Percentiles rank a stretch among this genome's conserved stretches.
Evolutionary conservation across 2,329 filamentous ascomycete species (phyloP).

Genomic region (Colletotrichum tanaceti): DNA sequence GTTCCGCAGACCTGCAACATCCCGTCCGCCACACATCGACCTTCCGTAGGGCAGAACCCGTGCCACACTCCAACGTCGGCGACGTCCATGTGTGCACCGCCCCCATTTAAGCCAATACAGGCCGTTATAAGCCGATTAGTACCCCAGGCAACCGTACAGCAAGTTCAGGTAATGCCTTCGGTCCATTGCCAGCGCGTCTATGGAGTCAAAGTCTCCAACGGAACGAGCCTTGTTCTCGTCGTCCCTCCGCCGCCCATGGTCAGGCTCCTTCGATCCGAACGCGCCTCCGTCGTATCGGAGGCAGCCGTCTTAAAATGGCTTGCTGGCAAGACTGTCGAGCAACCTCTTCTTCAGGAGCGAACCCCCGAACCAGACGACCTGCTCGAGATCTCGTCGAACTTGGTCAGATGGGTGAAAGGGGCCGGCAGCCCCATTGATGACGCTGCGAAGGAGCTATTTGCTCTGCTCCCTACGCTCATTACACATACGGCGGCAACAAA

Average conservation of each 20-base stretch:
- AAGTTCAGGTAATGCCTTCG: slow-evolving; percentile 51
- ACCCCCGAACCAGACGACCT: slow-evolving; percentile 23
- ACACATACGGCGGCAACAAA: slow-evolving; percentile 50
- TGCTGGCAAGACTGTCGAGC: slow-evolving; percentile 41
- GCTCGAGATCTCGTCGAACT: background rate
- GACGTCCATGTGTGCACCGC: slow-evolving; percentile 48
- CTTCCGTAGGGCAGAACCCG: slow-evolving; percentile 33
- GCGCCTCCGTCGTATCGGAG: slow-evolving; percentile 57
- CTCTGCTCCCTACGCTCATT: slow-evolving; percentile 54
- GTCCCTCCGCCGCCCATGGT: slow-evolving; percentile 56
- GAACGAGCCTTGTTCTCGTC: slow-evolving; percentile 55
- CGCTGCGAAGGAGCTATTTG: background rate
- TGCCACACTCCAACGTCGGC: slow-evolving; percentile 7
- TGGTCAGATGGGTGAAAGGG: background rate
- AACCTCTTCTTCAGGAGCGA: slow-evolving; percentile 25
- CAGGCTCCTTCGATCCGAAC: slow-evolving; percentile 61
- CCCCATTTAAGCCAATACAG: slow-evolving; percentile 49
- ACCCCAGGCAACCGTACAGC: slow-evolving; percentile 49
- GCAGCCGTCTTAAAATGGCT: slow-evolving; percentile 60
- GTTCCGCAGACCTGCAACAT: slow-evolving; percentile 39
- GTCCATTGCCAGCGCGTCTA: slow-evolving; percentile 56
- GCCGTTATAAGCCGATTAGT: slow-evolving; percentile 51
- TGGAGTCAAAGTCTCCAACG: slow-evolving; percentile 56
- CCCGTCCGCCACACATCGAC: slow-evolving; percentile 32
- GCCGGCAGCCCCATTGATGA: background rate